Base-by-base conservation (phyloP, 1,284 basidiomycete species). In the Microbotryum lychnidis-dioicae region DNA sequence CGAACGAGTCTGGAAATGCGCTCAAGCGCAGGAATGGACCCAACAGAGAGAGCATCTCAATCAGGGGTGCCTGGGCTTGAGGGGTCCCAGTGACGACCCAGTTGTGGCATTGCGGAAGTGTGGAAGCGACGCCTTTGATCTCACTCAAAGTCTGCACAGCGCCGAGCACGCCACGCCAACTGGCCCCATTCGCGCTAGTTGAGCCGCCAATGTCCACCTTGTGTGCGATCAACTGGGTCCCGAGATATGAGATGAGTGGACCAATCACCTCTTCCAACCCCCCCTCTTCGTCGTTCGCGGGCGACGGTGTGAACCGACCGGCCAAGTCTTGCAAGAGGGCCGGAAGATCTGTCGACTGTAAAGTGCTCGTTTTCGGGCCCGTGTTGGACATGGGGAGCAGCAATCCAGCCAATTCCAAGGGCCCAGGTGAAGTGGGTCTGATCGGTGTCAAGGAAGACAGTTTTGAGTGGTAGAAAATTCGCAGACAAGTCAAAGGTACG, bases 1-100 rank as follows among this genome's bases (percentile, higher is more conserved):
- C 91, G 83, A 90, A 94, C 78, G 93, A 90, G 60, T 84, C 79
- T 7, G 84, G 82, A 73, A 93, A 94, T 6, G 92, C 84, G 50
- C 87, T 86, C 49, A 96, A 77, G 42, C 90, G 79, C 62, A 87
- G 82, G 25, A 96, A 75, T 0, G 90, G 90, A 0, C 92, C 92
- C 64, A 96, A 77, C 56, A 96, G 74, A 1, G 75, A 80, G 75
- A 91, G 86, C 73, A 77, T 77, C 65, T 81, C 80, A 52, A 80
- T 64, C 48, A 73, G 73, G 0, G 73, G 71, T 0, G 77, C 76
- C 10, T 61, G 69, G 0, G 70, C 69, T 4, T 75, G 75, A 9
- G 75, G 68, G 74, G 76, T 78, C 12, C 76, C 69, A 2, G 71
- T 63, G 8, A 79, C 64, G 6, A 73, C 71, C 76, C 20, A 79